Evolutionary conservation across 2,329 filamentous ascomycete genomes (phyloP).

Genomic region (Fusarium buharicum): DNA sequence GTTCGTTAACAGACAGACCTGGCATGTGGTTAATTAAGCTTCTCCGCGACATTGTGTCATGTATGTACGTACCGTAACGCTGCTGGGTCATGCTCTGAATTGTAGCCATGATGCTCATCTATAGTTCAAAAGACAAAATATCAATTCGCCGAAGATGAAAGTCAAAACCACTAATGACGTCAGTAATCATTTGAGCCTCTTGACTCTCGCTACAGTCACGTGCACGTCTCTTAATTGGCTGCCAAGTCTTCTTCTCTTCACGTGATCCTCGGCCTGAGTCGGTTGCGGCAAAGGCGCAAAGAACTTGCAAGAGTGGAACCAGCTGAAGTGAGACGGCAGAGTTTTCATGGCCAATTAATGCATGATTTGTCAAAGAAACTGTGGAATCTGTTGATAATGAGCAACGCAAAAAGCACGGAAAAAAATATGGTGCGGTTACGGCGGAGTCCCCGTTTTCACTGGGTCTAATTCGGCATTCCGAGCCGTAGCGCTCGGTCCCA

Average conservation of each 20-base stretch:
- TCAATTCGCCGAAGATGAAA: conserved; percentile 5
- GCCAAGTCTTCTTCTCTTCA: neutral
- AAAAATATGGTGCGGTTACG: conserved; percentile 18
- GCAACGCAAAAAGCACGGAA: neutral
- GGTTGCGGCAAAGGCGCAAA: conserved; percentile 12
- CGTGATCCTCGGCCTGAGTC: conserved; percentile 27
- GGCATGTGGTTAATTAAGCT: conserved; percentile 22
- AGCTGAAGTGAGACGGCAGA: conserved; percentile 12
- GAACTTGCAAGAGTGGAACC: conserved; percentile 23
- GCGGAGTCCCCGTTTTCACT: conserved; percentile 5
- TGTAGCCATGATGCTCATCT: neutral
- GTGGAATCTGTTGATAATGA: conserved; percentile 4
- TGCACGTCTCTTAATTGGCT: neutral
- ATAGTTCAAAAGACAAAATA: conserved; percentile 10
- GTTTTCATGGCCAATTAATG: conserved; percentile 20
- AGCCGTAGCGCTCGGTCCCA: conserved; percentile 13
- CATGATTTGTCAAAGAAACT: conserved; percentile 24
- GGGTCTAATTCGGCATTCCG: conserved; percentile 10
- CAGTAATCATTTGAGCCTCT: neutral
- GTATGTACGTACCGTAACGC: no score
- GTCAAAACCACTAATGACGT: conserved; percentile 16
- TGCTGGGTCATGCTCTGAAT: no score
- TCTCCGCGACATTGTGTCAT: conserved; percentile 11
- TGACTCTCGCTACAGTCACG: neutral
- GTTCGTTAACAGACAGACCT: conserved; percentile 5